Conservation (phyloP, 2,329 filamentous ascomycete genomes). For the Mycogone perniciosa region DNA sequence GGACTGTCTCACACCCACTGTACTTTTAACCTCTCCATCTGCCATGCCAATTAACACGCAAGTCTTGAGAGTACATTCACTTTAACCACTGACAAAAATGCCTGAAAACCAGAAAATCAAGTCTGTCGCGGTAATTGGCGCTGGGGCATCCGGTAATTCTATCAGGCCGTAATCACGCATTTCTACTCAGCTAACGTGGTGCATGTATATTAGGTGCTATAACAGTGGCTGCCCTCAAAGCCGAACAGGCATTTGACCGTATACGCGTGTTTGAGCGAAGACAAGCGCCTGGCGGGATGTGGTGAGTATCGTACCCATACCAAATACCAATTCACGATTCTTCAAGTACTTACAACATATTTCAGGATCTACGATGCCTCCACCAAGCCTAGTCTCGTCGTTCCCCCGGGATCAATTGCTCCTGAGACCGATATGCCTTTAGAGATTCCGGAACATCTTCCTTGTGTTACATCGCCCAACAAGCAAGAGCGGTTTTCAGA, state of each 20-base stretch:
- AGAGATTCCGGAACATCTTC: conserved; percentile 34
- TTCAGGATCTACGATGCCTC: conserved; percentile 43
- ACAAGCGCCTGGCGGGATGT: conserved; percentile 38
- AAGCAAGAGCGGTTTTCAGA: conserved; percentile 38
- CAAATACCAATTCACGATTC: background rate
- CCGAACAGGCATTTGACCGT: conserved; percentile 36
- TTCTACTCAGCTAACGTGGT: background rate
- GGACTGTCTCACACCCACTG: no score
- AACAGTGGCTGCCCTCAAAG: conserved; percentile 39
- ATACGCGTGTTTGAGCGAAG: conserved; percentile 38
- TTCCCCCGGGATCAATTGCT: conserved; percentile 38
- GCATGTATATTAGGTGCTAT: conserved; percentile 32
- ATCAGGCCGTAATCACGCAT: no score
- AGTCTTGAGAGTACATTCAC: background rate
- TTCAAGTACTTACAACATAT: background rate
- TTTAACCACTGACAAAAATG: background rate
- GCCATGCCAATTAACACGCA: background rate
- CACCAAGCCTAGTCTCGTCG: conserved; percentile 28
- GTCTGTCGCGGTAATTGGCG: background rate
- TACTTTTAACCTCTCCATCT: background rate
- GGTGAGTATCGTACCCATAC: conserved; percentile 22
- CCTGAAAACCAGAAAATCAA: background rate
- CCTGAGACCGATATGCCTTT: conserved; percentile 39
- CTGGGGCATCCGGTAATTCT: background rate
- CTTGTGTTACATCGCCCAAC: conserved; percentile 31